Conservation (phyloP, 371 early-diverging fungal species). For the Apophysomyces variabilis region DNA sequence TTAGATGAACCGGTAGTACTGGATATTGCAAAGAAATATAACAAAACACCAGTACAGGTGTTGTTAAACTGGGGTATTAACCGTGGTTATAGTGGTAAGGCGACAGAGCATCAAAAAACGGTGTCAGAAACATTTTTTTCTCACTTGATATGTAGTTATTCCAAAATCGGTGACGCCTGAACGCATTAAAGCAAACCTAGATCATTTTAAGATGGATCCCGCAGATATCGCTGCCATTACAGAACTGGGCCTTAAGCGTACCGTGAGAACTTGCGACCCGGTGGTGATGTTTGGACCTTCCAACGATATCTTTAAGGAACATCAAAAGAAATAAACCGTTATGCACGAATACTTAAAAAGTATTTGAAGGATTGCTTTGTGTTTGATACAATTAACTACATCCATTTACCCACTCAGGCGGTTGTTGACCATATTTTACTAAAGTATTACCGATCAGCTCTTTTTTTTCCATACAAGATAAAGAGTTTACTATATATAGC, state of each 20-base stretch:
- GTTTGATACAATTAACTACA: too few relatives aligned
- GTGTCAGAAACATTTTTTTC: conserved; percentile 17
- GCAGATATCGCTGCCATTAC: conserved; percentile 43
- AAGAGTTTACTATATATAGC: too few relatives aligned
- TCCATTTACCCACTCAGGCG: too few relatives aligned
- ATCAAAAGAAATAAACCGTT: conserved; percentile 9
- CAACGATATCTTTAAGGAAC: conserved; percentile 40
- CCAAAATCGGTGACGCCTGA: conserved; percentile 60
- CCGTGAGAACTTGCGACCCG: conserved; percentile 40
- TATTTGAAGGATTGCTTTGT: too few relatives aligned
- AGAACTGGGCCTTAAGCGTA: conserved; percentile 29
- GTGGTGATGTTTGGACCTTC: conserved; percentile 34
- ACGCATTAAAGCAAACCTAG: conserved; percentile 53
- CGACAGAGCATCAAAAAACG: neutral
- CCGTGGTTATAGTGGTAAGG: conserved; percentile 59
- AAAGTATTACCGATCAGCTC: too few relatives aligned
- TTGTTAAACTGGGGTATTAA: conserved; percentile 78
- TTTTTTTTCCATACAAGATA: too few relatives aligned
- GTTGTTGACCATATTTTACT: too few relatives aligned
- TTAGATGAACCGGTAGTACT: conserved; percentile 35
- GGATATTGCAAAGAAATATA: conserved; percentile 72
- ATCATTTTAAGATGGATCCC: conserved; percentile 35
- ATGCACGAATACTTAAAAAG: too few relatives aligned
- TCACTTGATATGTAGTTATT: conserved; percentile 38
- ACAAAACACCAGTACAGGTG: conserved; percentile 73